phyloP scores from a whole-genome alignment of 306 rosid species.

The Chamaecrista fasciculata region DNA sequence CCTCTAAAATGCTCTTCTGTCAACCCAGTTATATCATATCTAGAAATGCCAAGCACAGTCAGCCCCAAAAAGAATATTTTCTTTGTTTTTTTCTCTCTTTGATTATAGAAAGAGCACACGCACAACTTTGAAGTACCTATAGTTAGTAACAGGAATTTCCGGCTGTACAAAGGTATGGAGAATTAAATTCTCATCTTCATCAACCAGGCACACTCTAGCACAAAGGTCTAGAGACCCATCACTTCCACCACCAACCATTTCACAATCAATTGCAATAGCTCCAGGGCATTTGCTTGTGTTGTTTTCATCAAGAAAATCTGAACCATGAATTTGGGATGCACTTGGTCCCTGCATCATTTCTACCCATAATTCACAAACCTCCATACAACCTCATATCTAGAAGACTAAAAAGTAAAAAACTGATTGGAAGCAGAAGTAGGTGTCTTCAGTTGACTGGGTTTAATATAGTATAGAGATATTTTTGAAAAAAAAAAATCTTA shows the following conservation, averaged over 20 bases:
- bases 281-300: constrained; percentile 27
- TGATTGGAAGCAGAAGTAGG: constrained; percentile 1
- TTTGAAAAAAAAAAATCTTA: not conserved
- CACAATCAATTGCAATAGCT: constrained; percentile 78
- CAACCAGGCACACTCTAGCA: constrained; percentile 74
- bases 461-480: not conserved
- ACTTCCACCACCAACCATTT: constrained; percentile 89
- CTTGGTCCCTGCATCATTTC: constrained; percentile 55
- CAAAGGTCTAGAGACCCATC: constrained; percentile 84
- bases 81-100: constrained; percentile 2
- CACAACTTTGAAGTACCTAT: constrained; percentile 46
- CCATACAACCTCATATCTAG: constrained; percentile 3
- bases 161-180: constrained; percentile 69
- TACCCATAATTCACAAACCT: constrained; percentile 19
- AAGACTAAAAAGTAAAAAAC: constrained; percentile 22
- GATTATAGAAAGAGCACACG: constrained; percentile 26
- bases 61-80: not conserved
- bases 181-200: constrained; percentile 72
- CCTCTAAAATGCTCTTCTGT: constrained; percentile 66
- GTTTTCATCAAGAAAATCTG: constrained; percentile 31
- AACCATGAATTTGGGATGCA: constrained; percentile 27
- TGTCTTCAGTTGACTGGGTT: constrained; percentile 7
- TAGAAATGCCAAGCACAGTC: constrained; percentile 39
- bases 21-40: constrained; percentile 73
- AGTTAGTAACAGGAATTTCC: constrained; percentile 55